A percentile compares a stretch with the other conserved stretches of the same genome.
Conservation (phyloP, 768 basidiomycete species). For the Lentinula edodes region DNA sequence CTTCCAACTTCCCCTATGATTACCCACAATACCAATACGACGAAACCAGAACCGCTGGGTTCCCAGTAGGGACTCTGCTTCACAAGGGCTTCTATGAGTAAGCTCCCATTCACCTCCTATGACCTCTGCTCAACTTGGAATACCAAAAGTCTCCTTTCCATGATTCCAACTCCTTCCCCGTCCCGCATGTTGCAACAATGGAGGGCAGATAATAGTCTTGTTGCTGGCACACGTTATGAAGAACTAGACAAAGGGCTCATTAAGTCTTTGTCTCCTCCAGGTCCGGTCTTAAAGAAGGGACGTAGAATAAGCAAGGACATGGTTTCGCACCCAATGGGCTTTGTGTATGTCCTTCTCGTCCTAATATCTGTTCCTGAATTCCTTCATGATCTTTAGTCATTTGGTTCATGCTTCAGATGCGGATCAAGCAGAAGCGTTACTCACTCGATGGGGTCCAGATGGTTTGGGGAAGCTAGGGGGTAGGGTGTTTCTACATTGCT, state of each 20-base stretch:
- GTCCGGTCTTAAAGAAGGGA: constrained; percentile 40
- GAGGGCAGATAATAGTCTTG: constrained; percentile 32
- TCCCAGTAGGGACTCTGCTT: constrained; percentile 66
- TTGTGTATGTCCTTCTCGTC: constrained; percentile 57
- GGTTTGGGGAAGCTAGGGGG: constrained; percentile 85
- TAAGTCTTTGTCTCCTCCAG: constrained; percentile 24
- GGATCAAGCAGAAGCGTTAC: constrained; percentile 81
- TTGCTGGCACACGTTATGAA: constrained; percentile 70
- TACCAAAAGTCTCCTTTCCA: constrained; percentile 45
- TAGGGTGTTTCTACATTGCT: constrained; percentile 27
- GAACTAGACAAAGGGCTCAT: constrained; percentile 30
- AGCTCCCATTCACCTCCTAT: neutral
- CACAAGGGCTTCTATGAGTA: constrained; percentile 87
- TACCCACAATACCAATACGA: constrained; percentile 38
- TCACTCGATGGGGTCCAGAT: constrained; percentile 86
- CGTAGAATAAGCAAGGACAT: constrained; percentile 82
- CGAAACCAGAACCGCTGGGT: constrained; percentile 35
- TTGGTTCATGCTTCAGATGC: constrained; percentile 89
- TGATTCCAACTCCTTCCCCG: constrained; percentile 69
- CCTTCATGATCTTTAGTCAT: constrained; percentile 50
- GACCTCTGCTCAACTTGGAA: neutral
- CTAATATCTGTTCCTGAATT: constrained; percentile 3
- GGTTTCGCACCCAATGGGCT: constrained; percentile 78
- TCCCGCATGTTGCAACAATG: constrained; percentile 59
- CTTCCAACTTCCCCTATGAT: constrained; percentile 35